Evolutionary conservation across 495 filamentous ascomycete species (phyloP).

Genomic region (Talaromyces liani): DNA sequence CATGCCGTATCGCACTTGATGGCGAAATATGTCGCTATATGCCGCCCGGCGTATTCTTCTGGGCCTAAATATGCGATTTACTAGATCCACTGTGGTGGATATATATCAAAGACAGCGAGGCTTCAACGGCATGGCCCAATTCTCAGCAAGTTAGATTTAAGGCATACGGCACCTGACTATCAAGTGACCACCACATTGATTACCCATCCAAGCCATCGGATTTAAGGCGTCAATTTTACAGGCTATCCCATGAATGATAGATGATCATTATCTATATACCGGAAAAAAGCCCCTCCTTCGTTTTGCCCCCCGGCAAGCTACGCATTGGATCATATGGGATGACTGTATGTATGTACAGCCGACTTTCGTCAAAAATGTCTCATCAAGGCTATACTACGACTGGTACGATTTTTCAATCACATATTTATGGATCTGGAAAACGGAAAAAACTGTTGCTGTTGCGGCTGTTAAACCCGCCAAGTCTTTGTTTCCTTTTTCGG

Average conservation of each 20-base stretch:
- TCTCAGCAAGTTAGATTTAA: background rate
- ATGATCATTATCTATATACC: background rate
- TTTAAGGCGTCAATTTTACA: background rate
- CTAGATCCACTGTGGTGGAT: background rate
- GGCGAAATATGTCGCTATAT: background rate
- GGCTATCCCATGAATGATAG: background rate
- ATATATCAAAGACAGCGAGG: background rate
- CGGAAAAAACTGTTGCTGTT: background rate
- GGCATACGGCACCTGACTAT: background rate
- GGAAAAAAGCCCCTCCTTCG: background rate
- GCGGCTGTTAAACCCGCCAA: background rate
- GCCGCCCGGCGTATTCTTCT: background rate
- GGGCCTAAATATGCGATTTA: background rate
- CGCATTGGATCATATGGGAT: background rate
- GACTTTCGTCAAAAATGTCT: background rate
- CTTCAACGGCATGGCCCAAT: background rate
- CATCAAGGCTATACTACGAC: background rate
- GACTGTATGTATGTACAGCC: background rate
- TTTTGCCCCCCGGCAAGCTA: background rate
- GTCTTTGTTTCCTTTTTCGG: background rate
- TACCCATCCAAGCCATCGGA: background rate
- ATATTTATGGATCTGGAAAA: background rate
- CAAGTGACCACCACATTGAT: background rate
- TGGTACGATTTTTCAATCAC: background rate
- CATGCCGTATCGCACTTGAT: background rate